These are phyloP conservation scores for Hymenotorrendiella dingleyae DNA, from an alignment of 2,329 filamentous ascomycete species.

Conservation along the genomic window DNA sequence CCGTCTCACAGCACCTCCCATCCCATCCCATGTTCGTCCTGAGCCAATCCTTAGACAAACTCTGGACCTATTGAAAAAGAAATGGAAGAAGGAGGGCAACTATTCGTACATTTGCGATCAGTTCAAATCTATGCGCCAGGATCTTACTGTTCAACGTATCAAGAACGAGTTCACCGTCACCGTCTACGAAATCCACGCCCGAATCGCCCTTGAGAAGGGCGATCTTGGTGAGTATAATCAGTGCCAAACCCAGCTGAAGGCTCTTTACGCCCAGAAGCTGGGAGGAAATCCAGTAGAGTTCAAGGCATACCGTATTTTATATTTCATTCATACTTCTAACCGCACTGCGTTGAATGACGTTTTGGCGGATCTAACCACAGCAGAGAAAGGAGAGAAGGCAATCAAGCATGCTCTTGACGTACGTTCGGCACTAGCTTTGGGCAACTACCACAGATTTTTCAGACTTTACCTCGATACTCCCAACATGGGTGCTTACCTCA, in stretches of 20 bases:
- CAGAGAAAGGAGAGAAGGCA: constrained; percentile 81
- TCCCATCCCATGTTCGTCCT: constrained; percentile 83
- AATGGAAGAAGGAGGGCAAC: constrained; percentile 90
- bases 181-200: constrained; percentile 95
- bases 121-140: constrained; percentile 97
- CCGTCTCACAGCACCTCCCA: constrained; percentile 83
- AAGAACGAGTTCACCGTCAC: constrained; percentile 93
- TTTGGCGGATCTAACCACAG: constrained; percentile 94
- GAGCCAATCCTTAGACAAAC: constrained; percentile 74
- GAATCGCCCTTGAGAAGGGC: constrained; percentile 95
- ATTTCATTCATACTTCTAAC: constrained; percentile 99
- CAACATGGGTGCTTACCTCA: constrained; percentile 95
- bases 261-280: constrained; percentile 79
- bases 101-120: constrained; percentile 98
- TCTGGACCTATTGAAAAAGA: constrained; percentile 82
- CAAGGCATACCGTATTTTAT: constrained; percentile 98
- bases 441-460: constrained; percentile 98
- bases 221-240: constrained; percentile 99
- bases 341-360: constrained; percentile 97
- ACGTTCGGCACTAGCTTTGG: constrained; percentile 82
- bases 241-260: constrained; percentile 96
- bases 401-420: constrained; percentile 91
- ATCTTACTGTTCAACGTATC: constrained; percentile 95
- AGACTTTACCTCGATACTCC: constrained; percentile 89
- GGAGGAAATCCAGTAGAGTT: constrained; percentile 92